Evolutionary conservation across 1,284 basidiomycete species (phyloP).

Genomic region (Rhodotorula sp.): DNA sequence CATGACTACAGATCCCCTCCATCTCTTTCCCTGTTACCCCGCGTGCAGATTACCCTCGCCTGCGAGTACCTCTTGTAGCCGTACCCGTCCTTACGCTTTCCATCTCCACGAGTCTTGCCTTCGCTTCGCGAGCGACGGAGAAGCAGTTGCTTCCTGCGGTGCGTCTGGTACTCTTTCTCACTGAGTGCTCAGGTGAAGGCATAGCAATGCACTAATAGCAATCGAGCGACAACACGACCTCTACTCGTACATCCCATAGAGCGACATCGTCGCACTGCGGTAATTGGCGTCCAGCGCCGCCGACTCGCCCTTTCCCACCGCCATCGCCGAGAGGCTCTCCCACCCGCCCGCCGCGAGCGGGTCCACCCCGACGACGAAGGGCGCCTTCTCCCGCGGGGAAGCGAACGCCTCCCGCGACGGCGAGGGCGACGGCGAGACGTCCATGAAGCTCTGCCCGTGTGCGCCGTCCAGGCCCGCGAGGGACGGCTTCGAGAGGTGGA

Average conservation of each 20-base stretch:
- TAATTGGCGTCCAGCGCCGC: slow-evolving; percentile 9
- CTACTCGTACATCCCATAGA: slow-evolving; percentile 21
- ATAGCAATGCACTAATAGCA: not conserved
- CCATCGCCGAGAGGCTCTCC: slow-evolving; percentile 9
- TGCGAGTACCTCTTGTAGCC: no score
- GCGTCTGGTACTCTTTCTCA: no score
- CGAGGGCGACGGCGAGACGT: slow-evolving; percentile 3
- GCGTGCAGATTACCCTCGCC: no score
- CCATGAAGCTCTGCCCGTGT: not conserved
- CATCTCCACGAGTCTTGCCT: no score
- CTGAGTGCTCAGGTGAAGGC: no score
- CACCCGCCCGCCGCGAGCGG: slow-evolving; percentile 4
- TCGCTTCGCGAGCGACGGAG: no score
- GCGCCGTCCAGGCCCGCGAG: not conserved
- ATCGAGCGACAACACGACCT: not conserved
- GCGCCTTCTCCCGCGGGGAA: not conserved
- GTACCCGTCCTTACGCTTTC: no score
- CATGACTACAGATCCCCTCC: no score
- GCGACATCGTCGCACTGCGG: slow-evolving; percentile 26
- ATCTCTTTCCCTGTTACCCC: no score
- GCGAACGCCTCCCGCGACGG: not conserved
- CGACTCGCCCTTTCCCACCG: not conserved
- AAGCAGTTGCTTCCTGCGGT: no score
- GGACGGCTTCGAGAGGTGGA: not conserved
- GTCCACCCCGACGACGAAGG: not conserved